Conservation (phyloP, 169 alveolate species). For the Plasmodium cynomolgi region DNA sequence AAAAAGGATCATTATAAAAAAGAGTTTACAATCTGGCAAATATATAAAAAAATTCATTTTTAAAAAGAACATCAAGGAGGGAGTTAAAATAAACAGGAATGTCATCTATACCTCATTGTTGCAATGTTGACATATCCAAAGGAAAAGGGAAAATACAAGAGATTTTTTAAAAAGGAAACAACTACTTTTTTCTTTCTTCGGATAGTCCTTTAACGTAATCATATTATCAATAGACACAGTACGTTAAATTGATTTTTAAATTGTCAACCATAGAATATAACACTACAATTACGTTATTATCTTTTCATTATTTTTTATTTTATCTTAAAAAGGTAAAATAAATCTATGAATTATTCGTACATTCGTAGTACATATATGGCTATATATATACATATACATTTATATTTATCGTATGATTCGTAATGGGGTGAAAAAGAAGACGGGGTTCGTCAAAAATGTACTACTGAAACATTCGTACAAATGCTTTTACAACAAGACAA, state of each 20-base stretch:
- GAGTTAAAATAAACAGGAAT: not conserved
- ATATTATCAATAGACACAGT: not conserved
- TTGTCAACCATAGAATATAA: not conserved
- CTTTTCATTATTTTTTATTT: not conserved
- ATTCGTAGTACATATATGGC: not conserved
- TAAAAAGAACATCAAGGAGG: not conserved
- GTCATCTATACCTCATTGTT: not conserved
- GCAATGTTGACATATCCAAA: not conserved
- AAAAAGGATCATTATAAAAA: not conserved
- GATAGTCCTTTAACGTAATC: not conserved
- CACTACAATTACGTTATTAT: not conserved
- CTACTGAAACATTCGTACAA: not conserved
- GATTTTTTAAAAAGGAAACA: not conserved
- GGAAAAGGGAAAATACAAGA: not conserved
- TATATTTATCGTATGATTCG: not conserved
- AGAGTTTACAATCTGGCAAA: not conserved
- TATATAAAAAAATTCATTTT: not conserved
- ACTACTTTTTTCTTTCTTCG: not conserved
- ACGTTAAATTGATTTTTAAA: not conserved
- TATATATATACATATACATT: not conserved
- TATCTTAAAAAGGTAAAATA: not conserved
- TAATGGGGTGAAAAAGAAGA: not conserved
- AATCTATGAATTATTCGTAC: not conserved
- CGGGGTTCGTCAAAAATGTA: not conserved
- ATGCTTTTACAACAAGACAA: not conserved